Percentiles rank a stretch among this genome's conserved stretches.
phyloP scores from a whole-genome alignment of 495 filamentous ascomycete species.

The Penicillium egyptiacum region DNA sequence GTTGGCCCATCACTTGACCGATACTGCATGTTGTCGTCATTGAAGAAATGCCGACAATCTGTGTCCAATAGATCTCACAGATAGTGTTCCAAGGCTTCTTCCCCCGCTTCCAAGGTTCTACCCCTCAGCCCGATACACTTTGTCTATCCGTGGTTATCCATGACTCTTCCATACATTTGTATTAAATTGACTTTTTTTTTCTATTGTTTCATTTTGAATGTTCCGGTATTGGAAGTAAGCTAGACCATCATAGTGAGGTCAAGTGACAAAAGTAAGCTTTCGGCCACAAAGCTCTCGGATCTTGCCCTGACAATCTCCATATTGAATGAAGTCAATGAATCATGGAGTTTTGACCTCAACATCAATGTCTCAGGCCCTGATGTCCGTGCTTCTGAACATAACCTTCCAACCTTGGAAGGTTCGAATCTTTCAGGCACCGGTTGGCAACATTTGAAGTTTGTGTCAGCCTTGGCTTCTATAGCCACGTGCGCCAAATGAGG shows the following conservation, averaged over 20 bases:
- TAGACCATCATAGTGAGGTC: conserved; percentile 1
- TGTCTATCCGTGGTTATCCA: neutral
- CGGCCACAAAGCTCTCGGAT: conserved; percentile 1
- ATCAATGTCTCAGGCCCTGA: neutral
- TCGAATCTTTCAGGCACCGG: neutral
- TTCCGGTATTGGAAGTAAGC: neutral
- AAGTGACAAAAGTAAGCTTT: conserved; percentile 12
- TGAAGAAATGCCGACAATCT: neutral
- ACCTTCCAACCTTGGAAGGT: no score
- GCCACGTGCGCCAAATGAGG: conserved; percentile 12
- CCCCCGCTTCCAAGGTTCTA: conserved; percentile 2
- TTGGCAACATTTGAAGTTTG: neutral
- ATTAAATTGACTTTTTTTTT: neutral
- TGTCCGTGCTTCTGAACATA: neutral
- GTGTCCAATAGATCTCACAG: conserved; percentile 3
- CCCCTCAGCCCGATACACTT: conserved; percentile 2
- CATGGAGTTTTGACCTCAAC: neutral
- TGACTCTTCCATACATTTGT: neutral
- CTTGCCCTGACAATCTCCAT: neutral
- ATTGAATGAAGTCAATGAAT: neutral
- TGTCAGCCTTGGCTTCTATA: neutral
- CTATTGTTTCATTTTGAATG: neutral
- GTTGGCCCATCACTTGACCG: conserved; percentile 3
- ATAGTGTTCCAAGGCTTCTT: neutral
- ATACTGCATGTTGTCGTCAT: neutral